phyloP scores from a whole-genome alignment of 345 rosid genomes.

The Cardiospermum halicacabum region DNA sequence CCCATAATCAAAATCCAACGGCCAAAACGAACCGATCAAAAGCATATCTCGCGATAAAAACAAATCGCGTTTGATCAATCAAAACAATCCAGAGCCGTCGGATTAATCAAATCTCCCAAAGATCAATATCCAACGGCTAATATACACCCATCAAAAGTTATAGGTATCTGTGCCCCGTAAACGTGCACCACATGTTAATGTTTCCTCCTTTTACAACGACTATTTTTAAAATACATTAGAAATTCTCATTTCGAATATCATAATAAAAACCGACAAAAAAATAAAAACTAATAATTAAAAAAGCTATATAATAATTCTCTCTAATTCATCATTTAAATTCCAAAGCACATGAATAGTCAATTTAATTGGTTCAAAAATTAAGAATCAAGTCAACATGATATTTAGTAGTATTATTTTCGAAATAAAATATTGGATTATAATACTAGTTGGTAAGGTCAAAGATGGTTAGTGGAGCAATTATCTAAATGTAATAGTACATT shows the following conservation, averaged over 20 bases:
- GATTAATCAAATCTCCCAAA: neutral
- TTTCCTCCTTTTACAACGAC: neutral
- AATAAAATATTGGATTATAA: neutral
- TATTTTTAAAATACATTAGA: too few species aligned
- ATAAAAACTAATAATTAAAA: neutral
- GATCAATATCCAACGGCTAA: neutral
- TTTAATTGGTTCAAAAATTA: neutral
- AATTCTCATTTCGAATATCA: neutral
- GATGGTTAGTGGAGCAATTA: neutral
- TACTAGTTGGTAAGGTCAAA: neutral
- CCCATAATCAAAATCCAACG: neutral
- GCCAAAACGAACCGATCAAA: neutral
- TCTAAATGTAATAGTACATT: neutral
- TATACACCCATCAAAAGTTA: neutral
- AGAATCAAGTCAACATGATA: slow-evolving; percentile 7
- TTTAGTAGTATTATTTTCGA: neutral
- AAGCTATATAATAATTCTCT: neutral
- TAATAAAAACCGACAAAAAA: neutral
- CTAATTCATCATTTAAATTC: neutral
- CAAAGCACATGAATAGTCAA: neutral
- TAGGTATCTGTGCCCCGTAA: neutral
- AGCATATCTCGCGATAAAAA: neutral
- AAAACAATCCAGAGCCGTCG: too few species aligned
- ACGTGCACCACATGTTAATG: neutral
- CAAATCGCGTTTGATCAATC: too few species aligned